These are phyloP conservation scores for Linnemannia elongata DNA, from an alignment of 192 early-diverging fungal species.

Conservation along the genomic window DNA sequence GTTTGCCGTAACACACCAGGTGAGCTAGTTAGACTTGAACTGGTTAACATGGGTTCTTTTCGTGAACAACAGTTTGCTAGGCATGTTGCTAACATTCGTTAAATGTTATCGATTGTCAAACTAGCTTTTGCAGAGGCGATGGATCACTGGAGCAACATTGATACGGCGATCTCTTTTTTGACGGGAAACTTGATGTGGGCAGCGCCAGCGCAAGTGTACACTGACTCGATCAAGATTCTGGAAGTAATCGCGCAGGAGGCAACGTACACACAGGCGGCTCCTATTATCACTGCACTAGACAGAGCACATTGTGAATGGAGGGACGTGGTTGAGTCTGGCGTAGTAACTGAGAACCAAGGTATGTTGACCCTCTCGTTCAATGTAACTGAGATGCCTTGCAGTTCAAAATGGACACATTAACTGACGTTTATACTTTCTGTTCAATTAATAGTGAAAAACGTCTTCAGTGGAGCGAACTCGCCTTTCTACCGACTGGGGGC, in stretches of 20 bases:
- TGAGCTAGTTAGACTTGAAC: neutral
- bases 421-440: neutral
- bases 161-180: conserved; percentile 22
- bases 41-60: neutral
- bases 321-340: conserved; percentile 10
- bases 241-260: conserved; percentile 40
- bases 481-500: conserved; percentile 36
- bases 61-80: no score
- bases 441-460: conserved; percentile 16
- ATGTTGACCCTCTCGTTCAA: neutral
- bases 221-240: conserved; percentile 26
- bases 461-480: conserved; percentile 40
- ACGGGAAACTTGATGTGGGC: conserved; percentile 48
- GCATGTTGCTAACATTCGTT: neutral
- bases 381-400: no score
- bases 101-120: neutral
- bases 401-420: neutral
- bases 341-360: conserved; percentile 20
- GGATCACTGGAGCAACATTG: conserved; percentile 55
- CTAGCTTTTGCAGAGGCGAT: conserved; percentile 44
- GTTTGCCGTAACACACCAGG: conserved; percentile 38
- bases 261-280: conserved; percentile 15
- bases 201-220: conserved; percentile 28
- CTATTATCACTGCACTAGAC: conserved; percentile 23
- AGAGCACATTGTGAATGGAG: conserved; percentile 37